Evolutionary conservation across 129 eudicot genomes (phyloP).

Genomic region (Lactuca saligna): DNA sequence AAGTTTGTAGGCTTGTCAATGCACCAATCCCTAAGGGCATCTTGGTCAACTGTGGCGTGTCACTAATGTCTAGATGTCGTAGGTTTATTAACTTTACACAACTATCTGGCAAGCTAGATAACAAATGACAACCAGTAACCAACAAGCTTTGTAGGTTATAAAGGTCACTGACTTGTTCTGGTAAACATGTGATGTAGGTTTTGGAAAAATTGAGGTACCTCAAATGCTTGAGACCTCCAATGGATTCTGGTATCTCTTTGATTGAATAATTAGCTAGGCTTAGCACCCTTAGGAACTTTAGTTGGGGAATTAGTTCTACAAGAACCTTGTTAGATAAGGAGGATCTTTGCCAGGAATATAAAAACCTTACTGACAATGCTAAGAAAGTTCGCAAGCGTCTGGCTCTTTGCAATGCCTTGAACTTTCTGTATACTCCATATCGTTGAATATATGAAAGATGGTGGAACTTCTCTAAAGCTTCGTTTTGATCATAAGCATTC

Average conservation of each 20-base stretch:
- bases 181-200: slow-evolving; percentile 27
- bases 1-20: slow-evolving; percentile 32
- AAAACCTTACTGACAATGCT: slow-evolving; percentile 26
- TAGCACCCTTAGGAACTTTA: slow-evolving; percentile 20
- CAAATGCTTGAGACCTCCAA: slow-evolving; percentile 25
- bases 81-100: slow-evolving; percentile 24
- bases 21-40: slow-evolving; percentile 39
- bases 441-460: slow-evolving; percentile 38
- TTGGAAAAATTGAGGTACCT: slow-evolving; percentile 27
- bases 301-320: slow-evolving; percentile 12
- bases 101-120: slow-evolving; percentile 26
- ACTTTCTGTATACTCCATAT: slow-evolving; percentile 29
- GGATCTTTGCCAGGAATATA: slow-evolving; percentile 20
- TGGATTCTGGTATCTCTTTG: slow-evolving; percentile 15
- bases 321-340: slow-evolving; percentile 26
- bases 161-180: slow-evolving; percentile 25
- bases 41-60: slow-evolving; percentile 31
- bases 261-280: slow-evolving; percentile 15
- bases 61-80: slow-evolving; percentile 40
- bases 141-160: slow-evolving; percentile 39
- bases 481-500: background rate
- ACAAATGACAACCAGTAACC: slow-evolving; percentile 22
- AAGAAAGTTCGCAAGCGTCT: slow-evolving; percentile 42
- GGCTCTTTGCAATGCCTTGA: slow-evolving; percentile 24
- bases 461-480: slow-evolving; percentile 29